These are phyloP conservation scores for Annona cherimola DNA, from an alignment of 164 flowering plant genomes.

Conservation along the genomic window DNA sequence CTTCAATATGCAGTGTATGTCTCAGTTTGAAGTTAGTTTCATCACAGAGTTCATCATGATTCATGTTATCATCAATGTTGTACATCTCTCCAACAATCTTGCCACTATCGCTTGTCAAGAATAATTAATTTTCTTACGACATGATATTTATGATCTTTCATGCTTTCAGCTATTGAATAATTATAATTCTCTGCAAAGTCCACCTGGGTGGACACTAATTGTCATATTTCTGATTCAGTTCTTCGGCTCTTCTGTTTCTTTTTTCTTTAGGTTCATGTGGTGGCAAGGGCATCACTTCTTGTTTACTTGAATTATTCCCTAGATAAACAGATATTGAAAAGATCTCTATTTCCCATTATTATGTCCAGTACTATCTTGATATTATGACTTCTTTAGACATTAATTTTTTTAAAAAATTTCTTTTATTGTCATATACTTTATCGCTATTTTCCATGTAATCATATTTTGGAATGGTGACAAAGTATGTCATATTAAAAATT, in stretches of 20 bases:
- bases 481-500: no score
- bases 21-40: no score
- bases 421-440: no score
- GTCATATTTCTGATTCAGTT: neutral
- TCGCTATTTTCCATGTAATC: no score
- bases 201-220: neutral
- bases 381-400: neutral
- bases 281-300: neutral
- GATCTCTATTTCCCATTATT: neutral
- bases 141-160: neutral
- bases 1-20: no score
- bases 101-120: neutral
- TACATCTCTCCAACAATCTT: neutral
- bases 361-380: neutral
- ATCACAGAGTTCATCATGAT: neutral
- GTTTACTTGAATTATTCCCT: neutral
- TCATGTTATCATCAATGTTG: neutral
- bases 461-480: no score
- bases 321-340: neutral
- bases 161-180: neutral
- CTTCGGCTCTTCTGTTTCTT: neutral
- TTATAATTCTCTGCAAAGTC: neutral
- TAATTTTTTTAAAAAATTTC: no score
- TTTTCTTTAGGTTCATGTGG: neutral
- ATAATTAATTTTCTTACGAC: neutral